Conservation (phyloP, 192 early-diverging fungal genomes). For the Coemansia sp. region DNA sequence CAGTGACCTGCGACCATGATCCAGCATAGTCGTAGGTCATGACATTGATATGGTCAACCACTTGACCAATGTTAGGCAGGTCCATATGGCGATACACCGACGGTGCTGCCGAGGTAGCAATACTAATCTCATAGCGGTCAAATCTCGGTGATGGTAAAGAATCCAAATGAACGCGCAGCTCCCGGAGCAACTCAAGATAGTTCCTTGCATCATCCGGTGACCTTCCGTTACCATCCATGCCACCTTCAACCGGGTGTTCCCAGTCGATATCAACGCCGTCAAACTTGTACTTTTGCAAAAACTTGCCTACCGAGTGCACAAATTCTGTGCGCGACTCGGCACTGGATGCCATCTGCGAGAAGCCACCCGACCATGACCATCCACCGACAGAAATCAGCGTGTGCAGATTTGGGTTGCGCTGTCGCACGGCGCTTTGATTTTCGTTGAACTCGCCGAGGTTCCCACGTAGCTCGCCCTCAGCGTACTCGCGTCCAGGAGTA, state of each 20-base stretch:
- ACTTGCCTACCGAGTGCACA: slow-evolving; percentile 53
- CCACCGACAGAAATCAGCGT: slow-evolving; percentile 75
- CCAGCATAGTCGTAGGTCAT: slow-evolving; percentile 89
- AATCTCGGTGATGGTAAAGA: slow-evolving; percentile 30
- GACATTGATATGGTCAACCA: slow-evolving; percentile 78
- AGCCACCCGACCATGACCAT: slow-evolving; percentile 73
- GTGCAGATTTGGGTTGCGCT: slow-evolving; percentile 64
- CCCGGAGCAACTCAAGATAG: slow-evolving; percentile 71
- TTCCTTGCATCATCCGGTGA: slow-evolving; percentile 73
- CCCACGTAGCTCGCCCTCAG: slow-evolving; percentile 61
- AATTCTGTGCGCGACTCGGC: slow-evolving; percentile 57
- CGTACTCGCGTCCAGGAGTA: slow-evolving; percentile 45
- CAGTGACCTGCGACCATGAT: slow-evolving; percentile 61
- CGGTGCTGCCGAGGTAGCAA: slow-evolving; percentile 65
- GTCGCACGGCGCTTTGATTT: slow-evolving; percentile 39
- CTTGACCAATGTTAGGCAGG: slow-evolving; percentile 60
- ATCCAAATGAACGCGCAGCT: slow-evolving; percentile 70
- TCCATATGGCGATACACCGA: slow-evolving; percentile 61
- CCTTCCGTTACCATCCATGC: slow-evolving; percentile 58
- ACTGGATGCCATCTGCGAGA: slow-evolving; percentile 59
- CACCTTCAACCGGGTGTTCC: slow-evolving; percentile 74
- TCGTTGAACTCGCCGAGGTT: slow-evolving; percentile 66
- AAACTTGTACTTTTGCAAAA: slow-evolving; percentile 47
- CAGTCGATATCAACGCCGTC: slow-evolving; percentile 69
- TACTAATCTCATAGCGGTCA: slow-evolving; percentile 61